Percentiles rank a stretch among this genome's conserved stretches.
Conservation (phyloP, 2,329 filamentous ascomycete species). For the Periconia macrospinosa region DNA sequence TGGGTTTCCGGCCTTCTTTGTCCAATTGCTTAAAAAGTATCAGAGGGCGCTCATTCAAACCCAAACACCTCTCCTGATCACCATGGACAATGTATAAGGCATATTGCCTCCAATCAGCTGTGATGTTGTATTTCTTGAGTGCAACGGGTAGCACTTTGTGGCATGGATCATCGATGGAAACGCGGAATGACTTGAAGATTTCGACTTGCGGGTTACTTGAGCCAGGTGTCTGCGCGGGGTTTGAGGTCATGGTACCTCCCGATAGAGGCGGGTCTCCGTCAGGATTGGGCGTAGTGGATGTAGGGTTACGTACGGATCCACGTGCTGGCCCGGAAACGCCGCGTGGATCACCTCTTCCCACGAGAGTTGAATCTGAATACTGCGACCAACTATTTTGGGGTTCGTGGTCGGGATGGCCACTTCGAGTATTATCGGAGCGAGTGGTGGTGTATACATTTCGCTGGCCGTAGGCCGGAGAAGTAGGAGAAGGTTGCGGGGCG, state of each 20-base stretch:
- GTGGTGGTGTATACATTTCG: slow-evolving; percentile 26
- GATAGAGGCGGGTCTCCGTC: slow-evolving; percentile 42
- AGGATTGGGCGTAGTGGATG: slow-evolving; percentile 29
- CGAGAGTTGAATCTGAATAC: slow-evolving; percentile 29
- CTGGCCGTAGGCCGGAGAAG: slow-evolving; percentile 50
- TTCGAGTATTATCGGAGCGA: slow-evolving; percentile 32
- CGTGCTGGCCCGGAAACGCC: slow-evolving; percentile 35
- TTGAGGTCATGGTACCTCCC: slow-evolving; percentile 31
- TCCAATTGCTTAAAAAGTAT: slow-evolving; percentile 97
- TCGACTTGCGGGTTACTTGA: slow-evolving; percentile 67
- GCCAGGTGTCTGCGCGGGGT: slow-evolving; percentile 27
- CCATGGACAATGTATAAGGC: slow-evolving; percentile 98
- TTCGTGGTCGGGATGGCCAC: slow-evolving; percentile 35
- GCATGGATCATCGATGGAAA: slow-evolving; percentile 97
- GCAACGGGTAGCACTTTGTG: slow-evolving; percentile 95
- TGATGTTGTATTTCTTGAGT: slow-evolving; percentile 97
- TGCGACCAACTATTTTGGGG: slow-evolving; percentile 30
- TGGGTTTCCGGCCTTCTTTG: slow-evolving; percentile 95
- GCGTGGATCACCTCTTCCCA: slow-evolving; percentile 35
- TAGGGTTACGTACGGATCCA: slow-evolving; percentile 27
- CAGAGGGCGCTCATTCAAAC: slow-evolving; percentile 87
- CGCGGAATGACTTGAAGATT: slow-evolving; percentile 98
- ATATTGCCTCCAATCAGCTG: slow-evolving; percentile 96
- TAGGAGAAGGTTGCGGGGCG: slow-evolving; percentile 51
- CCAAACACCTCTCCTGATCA: slow-evolving; percentile 94